A percentile compares a stretch with the other conserved stretches of the same genome.
These are phyloP conservation scores for Fusarium penzigii DNA, from an alignment of 2,329 filamentous ascomycete species.

Conservation along the genomic window DNA sequence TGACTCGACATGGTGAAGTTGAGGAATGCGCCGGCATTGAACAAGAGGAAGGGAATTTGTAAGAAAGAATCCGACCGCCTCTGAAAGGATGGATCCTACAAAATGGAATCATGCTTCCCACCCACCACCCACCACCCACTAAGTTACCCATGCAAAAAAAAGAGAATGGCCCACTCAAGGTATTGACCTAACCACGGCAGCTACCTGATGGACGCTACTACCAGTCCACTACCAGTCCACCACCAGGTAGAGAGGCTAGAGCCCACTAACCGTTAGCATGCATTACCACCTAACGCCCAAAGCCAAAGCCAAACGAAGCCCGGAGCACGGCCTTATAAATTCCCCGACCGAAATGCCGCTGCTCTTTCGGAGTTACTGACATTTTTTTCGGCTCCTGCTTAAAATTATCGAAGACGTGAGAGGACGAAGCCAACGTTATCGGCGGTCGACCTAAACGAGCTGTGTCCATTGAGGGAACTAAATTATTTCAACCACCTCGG, in stretches of 20 bases:
- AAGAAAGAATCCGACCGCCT: constrained; percentile 18
- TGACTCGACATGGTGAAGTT: constrained; percentile 44
- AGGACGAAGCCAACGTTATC: constrained; percentile 25
- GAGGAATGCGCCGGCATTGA: constrained; percentile 29
- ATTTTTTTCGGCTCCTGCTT: constrained; percentile 29
- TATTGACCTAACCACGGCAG: too few relatives aligned
- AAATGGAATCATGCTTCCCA: constrained; percentile 36
- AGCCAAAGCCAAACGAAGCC: constrained; percentile 26
- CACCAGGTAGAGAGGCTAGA: not conserved
- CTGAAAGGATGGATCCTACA: constrained; percentile 20
- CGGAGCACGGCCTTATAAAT: constrained; percentile 37
- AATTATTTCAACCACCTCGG: constrained; percentile 14
- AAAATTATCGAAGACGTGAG: constrained; percentile 34
- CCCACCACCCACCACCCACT: too few relatives aligned
- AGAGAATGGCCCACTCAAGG: constrained; percentile 4
- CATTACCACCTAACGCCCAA: not conserved
- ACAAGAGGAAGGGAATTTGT: constrained; percentile 11
- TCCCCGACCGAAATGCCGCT: constrained; percentile 34
- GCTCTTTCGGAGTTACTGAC: constrained; percentile 29
- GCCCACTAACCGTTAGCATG: too few relatives aligned
- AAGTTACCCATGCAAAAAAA: not conserved
- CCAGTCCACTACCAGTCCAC: not conserved
- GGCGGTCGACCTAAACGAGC: constrained; percentile 18
- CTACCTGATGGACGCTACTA: not conserved
- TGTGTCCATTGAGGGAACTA: constrained; percentile 31